phyloP scores from a whole-genome alignment of 2,329 filamentous ascomycete species.

The Colletotrichum cereale region DNA sequence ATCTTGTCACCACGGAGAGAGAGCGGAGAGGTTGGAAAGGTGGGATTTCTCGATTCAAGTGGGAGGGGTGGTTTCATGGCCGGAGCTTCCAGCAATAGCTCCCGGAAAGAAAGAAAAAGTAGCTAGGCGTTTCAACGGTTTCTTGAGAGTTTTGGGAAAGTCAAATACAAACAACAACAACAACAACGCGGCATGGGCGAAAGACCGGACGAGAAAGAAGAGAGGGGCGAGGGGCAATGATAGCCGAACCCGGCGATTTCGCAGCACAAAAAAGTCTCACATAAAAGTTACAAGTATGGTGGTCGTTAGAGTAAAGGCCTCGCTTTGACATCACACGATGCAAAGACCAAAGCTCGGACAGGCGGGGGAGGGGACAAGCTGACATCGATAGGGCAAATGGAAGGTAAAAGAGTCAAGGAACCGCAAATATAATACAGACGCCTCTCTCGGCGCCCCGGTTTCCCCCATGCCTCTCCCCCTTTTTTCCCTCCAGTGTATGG shows the following conservation, averaged over 20 bases:
- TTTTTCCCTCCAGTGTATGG: background rate
- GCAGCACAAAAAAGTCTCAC: background rate
- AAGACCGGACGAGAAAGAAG: background rate
- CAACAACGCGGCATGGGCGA: too few relatives aligned
- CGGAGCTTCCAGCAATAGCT: background rate
- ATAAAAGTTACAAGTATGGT: background rate
- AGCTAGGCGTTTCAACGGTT: slow-evolving; percentile 21
- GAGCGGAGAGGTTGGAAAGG: background rate
- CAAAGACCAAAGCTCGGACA: slow-evolving; percentile 12
- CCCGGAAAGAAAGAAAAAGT: background rate
- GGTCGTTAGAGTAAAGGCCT: slow-evolving; percentile 32
- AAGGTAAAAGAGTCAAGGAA: background rate
- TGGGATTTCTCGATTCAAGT: background rate
- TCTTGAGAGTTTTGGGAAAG: background rate
- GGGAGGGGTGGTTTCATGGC: background rate
- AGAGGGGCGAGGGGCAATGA: background rate
- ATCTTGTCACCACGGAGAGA: background rate
- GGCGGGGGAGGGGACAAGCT: slow-evolving; percentile 8
- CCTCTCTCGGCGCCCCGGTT: slow-evolving; percentile 8
- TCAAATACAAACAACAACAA: background rate
- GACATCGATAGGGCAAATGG: slow-evolving; percentile 6
- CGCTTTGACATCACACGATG: background rate
- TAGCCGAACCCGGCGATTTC: background rate
- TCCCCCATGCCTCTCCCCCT: background rate
- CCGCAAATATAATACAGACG: slow-evolving; percentile 4